A percentile compares a stretch with the other conserved stretches of the same genome.
These are phyloP conservation scores for Lachnellula willkommii DNA, from an alignment of 2,329 filamentous ascomycete genomes.

Conservation along the genomic window DNA sequence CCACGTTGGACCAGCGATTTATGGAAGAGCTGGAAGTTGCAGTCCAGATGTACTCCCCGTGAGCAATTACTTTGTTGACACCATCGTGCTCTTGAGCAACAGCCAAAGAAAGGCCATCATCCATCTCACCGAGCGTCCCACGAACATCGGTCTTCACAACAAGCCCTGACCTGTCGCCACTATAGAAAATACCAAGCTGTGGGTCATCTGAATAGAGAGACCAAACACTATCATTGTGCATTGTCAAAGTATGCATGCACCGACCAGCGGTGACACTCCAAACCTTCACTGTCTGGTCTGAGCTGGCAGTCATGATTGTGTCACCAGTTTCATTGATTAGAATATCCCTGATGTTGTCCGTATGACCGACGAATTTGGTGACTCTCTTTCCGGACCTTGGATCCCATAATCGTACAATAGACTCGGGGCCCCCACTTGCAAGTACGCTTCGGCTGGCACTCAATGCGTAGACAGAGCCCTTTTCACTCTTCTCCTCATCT, in stretches of 20 bases:
- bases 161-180: slow-evolving; percentile 82
- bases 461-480: slow-evolving; percentile 92
- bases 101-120: slow-evolving; percentile 86
- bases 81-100: slow-evolving; percentile 87
- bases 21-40: slow-evolving; percentile 69
- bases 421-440: slow-evolving; percentile 90
- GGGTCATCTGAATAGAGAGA: slow-evolving; percentile 87
- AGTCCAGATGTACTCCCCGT: slow-evolving; percentile 57
- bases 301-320: slow-evolving; percentile 88
- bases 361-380: slow-evolving; percentile 95
- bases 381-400: slow-evolving; percentile 80
- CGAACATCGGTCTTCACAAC: slow-evolving; percentile 96
- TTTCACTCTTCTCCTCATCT: slow-evolving; percentile 78
- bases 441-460: slow-evolving; percentile 74
- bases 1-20: slow-evolving; percentile 72
- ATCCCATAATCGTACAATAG: slow-evolving; percentile 89
- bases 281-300: slow-evolving; percentile 94
- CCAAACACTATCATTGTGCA: slow-evolving; percentile 99
- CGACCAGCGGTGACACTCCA: slow-evolving; percentile 94
- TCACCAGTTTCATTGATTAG: slow-evolving; percentile 84
- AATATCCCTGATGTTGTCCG: slow-evolving; percentile 88
- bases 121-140: slow-evolving; percentile 63
- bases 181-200: slow-evolving; percentile 85
- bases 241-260: slow-evolving; percentile 96
- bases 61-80: slow-evolving; percentile 60